Percentiles rank a stretch among this genome's conserved stretches.
These are phyloP conservation scores for Fusarium neocosmosporiellum DNA, from an alignment of 2,329 filamentous ascomycete genomes.

Conservation along the genomic window DNA sequence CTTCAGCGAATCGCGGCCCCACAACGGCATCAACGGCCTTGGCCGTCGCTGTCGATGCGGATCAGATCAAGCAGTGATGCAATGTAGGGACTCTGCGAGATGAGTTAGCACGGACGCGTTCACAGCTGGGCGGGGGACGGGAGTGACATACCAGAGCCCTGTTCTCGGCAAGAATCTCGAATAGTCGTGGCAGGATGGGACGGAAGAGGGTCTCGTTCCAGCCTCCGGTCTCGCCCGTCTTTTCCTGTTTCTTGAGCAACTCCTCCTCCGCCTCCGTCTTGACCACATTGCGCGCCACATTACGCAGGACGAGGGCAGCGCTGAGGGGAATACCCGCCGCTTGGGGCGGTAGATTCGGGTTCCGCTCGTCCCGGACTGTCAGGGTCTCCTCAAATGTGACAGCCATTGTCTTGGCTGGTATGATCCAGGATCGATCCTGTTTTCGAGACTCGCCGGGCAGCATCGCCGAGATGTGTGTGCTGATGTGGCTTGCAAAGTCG, in stretches of 20 bases:
- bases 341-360: slow-evolving; percentile 67
- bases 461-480: slow-evolving; percentile 70
- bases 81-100: slow-evolving; percentile 53
- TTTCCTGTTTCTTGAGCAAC: slow-evolving; percentile 60
- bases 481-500: slow-evolving; percentile 72
- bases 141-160: slow-evolving; percentile 63
- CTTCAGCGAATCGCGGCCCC: slow-evolving; percentile 14
- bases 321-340: slow-evolving; percentile 84
- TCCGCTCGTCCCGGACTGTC: slow-evolving; percentile 66
- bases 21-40: slow-evolving; percentile 32
- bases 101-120: slow-evolving; percentile 24
- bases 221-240: slow-evolving; percentile 60
- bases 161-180: slow-evolving; percentile 78
- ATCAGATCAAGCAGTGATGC: slow-evolving; percentile 55
- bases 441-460: slow-evolving; percentile 40
- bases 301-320: slow-evolving; percentile 80
- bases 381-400: slow-evolving; percentile 68
- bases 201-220: slow-evolving; percentile 78
- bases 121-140: neutral
- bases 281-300: slow-evolving; percentile 76
- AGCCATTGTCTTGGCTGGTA: slow-evolving; percentile 66
- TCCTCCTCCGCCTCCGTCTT: slow-evolving; percentile 70
- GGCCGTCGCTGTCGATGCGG: slow-evolving; percentile 43
- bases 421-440: slow-evolving; percentile 56
- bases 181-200: slow-evolving; percentile 71